phyloP scores from a whole-genome alignment of 192 early-diverging fungal genomes.

The Entrophospora sp. region DNA sequence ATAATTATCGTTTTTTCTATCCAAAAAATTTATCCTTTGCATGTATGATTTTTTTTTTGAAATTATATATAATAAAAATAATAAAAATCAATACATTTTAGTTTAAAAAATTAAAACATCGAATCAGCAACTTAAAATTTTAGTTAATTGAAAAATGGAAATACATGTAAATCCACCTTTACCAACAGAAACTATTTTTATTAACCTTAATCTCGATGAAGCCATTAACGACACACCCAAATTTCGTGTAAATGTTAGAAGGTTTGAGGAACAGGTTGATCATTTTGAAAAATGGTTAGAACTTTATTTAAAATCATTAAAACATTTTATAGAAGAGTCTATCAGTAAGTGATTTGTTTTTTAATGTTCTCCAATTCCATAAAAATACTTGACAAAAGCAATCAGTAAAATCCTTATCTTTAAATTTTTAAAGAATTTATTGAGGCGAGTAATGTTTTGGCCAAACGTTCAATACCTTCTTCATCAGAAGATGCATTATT shows the following conservation, averaged over 20 bases:
- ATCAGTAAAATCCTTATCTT: neutral
- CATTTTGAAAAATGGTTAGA: constrained; percentile 48
- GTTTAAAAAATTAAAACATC: too few species aligned
- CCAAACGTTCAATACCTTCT: constrained; percentile 15
- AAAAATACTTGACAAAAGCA: neutral
- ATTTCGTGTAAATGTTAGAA: constrained; percentile 41
- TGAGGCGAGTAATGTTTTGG: constrained; percentile 22
- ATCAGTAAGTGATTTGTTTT: constrained; percentile 26
- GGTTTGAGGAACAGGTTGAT: constrained; percentile 49
- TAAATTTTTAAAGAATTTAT: constrained; percentile 24
- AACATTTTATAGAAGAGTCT: constrained; percentile 29
- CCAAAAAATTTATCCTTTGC: too few species aligned
- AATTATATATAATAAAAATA: too few species aligned
- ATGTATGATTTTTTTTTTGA: too few species aligned
- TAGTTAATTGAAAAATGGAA: too few species aligned
- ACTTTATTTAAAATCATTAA: constrained; percentile 28
- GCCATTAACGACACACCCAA: constrained; percentile 44
- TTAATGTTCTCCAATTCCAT: neutral
- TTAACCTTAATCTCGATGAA: constrained; percentile 40
- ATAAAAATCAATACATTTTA: too few species aligned
- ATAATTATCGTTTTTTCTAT: too few species aligned
- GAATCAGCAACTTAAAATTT: too few species aligned
- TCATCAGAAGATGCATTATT: constrained; percentile 22
- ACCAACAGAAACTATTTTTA: constrained; percentile 27
- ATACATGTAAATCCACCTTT: too few species aligned